Percentiles rank a stretch among this genome's conserved stretches.
These are phyloP conservation scores for Eragrostis curvula DNA, from an alignment of 176 grass and related monocot genomes.

Conservation along the genomic window DNA sequence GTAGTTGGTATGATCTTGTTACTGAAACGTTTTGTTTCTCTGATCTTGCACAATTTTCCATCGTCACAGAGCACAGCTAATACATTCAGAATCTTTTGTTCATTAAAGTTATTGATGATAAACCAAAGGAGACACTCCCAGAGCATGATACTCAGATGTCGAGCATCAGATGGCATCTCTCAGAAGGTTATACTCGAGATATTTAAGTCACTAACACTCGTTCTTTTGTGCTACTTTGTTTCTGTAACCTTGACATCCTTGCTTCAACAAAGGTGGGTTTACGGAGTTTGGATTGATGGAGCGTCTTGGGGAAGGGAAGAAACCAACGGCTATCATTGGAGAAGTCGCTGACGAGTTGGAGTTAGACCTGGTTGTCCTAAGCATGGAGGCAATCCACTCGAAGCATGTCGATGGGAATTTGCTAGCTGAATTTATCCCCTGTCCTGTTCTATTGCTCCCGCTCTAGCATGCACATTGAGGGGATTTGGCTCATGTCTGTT, in stretches of 20 bases:
- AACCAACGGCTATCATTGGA: conserved; percentile 84
- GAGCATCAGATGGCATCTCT: conserved; percentile 96
- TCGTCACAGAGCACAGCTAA: neutral
- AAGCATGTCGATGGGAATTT: conserved; percentile 97
- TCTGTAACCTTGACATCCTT: neutral
- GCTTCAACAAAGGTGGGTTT: conserved; percentile 73
- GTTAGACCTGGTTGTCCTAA: conserved; percentile 91
- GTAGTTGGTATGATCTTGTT: conserved; percentile 75
- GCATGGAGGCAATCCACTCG: conserved; percentile 97
- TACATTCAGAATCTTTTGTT: conserved; percentile 20
- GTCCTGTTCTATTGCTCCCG: conserved; percentile 87
- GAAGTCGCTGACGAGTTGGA: conserved; percentile 94
- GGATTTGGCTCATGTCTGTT: neutral
- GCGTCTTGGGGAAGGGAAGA: conserved; percentile 86
- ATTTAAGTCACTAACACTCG: neutral
- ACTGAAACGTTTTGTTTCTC: neutral
- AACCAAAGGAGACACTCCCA: conserved; percentile 82
- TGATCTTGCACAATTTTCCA: neutral
- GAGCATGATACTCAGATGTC: conserved; percentile 94
- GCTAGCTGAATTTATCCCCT: conserved; percentile 92
- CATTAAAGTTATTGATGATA: conserved; percentile 90
- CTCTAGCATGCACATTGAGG: conserved; percentile 46
- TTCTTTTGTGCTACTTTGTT: neutral
- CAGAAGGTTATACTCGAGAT: conserved; percentile 63
- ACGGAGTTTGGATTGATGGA: conserved; percentile 97